These are phyloP conservation scores for Jaminaea rosea DNA, from an alignment of 1,284 basidiomycete species.

Conservation along the genomic window DNA sequence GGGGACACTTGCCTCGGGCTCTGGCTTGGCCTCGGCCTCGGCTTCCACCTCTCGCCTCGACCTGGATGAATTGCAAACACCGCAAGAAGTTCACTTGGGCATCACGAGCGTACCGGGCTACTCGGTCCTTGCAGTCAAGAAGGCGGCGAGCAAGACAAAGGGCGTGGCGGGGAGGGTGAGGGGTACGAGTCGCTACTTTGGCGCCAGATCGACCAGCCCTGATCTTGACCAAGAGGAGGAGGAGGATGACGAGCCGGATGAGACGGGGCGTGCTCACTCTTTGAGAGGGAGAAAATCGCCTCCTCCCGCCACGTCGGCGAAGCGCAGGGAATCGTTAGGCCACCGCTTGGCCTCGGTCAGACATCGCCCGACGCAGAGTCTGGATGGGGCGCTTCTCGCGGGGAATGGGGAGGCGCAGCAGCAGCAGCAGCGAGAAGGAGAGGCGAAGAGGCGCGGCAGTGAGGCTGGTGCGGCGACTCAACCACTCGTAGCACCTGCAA, in stretches of 20 bases:
- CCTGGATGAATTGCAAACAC: neutral
- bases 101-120: conserved; percentile 19
- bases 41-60: neutral
- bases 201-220: no score
- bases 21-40: neutral
- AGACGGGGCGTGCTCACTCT: conserved; percentile 9
- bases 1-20: neutral
- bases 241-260: conserved; percentile 7
- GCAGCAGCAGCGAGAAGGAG: no score
- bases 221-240: no score
- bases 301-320: neutral
- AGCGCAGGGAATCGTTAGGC: no score
- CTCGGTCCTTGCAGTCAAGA: conserved; percentile 17
- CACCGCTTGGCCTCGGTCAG: no score
- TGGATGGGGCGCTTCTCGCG: no score
- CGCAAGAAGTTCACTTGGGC: conserved; percentile 26
- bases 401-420: no score
- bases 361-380: no score
- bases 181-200: neutral
- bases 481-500: neutral
- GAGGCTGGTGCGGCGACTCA: neutral
- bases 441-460: no score
- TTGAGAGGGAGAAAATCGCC: no score
- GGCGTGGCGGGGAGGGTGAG: conserved; percentile 9
- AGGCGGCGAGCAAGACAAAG: conserved; percentile 7